Base-by-base conservation (phyloP, 2,329 filamentous ascomycete genomes). In the Fusarium paranaense region DNA sequence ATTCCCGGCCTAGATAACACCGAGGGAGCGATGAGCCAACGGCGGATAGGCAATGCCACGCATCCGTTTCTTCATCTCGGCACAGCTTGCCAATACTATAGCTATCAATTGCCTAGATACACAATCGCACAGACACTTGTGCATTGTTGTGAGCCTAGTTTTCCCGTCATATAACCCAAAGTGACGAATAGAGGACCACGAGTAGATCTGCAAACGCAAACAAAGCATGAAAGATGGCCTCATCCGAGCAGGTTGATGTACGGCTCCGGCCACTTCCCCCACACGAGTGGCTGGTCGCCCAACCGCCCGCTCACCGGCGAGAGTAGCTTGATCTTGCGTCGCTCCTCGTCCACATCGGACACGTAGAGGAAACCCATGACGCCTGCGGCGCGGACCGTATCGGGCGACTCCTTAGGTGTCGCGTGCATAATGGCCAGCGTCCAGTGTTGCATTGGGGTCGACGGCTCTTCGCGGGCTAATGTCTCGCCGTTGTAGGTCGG, bases 301-400 rank as follows among this genome's bases (percentile, higher is more conserved):
- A 98, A 87, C 67, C 93, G 89, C 3, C 95, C 95, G 62, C 93
- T 94, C 70, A 98, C 91, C 2, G 97, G 97, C 20, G 94, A 92
- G 67, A 99, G 85, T 22, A 98, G 87, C 79, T 94, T 93, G 35
- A 98, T 87, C 81, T 94, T 93, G 75, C 91, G 91, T 82, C 93
- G 93, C 76, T 93, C 92, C 79, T 94, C 93, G 79, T 99, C 95
- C 5, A 98, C 94, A 71, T 98, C 94, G 1, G 94, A 93, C 18
- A 98, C 93, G 79, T 98, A 98, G 33, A 98, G 89, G 79, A 97
- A 99, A 0, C 97, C 97, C 89, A 97, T 93, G 33, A 98, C 92
- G 65, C 92, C 93, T 9, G 95, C 91, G 76, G 95, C 93, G 14
- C 94, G 90, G 52, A 98, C 91, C 2, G 90, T 89, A 57, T 94